These are phyloP conservation scores for Penicillium tannophilum DNA, from an alignment of 495 filamentous ascomycete genomes.

Conservation along the genomic window DNA sequence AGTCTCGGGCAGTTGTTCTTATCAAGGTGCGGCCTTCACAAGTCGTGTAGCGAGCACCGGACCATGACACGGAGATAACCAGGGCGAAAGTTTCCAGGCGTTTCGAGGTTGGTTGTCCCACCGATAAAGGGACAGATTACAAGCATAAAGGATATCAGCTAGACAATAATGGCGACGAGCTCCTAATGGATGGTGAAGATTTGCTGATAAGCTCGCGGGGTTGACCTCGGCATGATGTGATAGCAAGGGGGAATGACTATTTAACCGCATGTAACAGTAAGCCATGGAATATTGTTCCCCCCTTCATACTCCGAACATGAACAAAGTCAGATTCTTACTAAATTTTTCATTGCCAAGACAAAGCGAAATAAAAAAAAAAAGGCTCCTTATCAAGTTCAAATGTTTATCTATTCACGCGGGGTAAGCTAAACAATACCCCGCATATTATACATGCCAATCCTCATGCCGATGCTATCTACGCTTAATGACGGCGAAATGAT, in stretches of 20 bases:
- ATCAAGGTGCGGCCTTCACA: neutral
- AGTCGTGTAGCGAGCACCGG: neutral
- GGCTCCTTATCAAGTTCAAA: too few species aligned
- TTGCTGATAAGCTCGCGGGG: conserved; percentile 2
- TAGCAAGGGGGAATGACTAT: conserved; percentile 1
- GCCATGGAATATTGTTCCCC: neutral
- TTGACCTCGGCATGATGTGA: conserved; percentile 5
- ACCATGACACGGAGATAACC: neutral
- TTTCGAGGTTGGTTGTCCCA: neutral
- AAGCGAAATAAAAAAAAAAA: too few species aligned
- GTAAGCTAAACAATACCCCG: neutral
- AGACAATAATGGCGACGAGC: neutral
- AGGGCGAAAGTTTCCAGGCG: neutral
- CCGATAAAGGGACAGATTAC: neutral
- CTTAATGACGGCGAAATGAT: too few species aligned
- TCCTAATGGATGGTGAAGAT: conserved; percentile 1
- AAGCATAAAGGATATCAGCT: neutral
- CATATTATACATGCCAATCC: neutral
- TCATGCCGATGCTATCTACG: neutral
- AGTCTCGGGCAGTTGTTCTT: neutral
- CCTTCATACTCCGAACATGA: neutral
- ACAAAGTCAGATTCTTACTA: neutral
- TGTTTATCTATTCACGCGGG: neutral
- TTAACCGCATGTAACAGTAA: neutral
- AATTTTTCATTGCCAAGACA: neutral